phyloP scores from a whole-genome alignment of 768 basidiomycete species.

The Phylloporus sp. region DNA sequence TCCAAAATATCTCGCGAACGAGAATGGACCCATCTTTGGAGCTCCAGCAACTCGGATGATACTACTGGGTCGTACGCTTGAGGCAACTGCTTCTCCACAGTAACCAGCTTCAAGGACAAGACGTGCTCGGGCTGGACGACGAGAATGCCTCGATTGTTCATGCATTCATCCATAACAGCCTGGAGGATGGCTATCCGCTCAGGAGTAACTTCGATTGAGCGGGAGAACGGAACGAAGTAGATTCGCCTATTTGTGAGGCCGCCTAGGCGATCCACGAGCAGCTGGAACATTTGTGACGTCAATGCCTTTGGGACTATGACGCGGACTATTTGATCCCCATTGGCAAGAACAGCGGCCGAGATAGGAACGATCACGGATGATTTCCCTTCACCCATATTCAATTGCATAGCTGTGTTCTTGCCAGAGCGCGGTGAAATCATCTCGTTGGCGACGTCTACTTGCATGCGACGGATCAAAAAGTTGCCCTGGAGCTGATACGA shows the following conservation, averaged over 20 bases:
- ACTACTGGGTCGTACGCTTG: slow-evolving; percentile 12
- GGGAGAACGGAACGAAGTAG: slow-evolving; percentile 32
- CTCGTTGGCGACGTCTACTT: slow-evolving; percentile 26
- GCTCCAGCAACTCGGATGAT: slow-evolving; percentile 15
- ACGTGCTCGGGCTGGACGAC: slow-evolving; percentile 50
- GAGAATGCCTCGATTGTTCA: slow-evolving; percentile 35
- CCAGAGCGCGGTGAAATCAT: slow-evolving; percentile 30
- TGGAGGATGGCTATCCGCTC: slow-evolving; percentile 13
- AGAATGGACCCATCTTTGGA: slow-evolving; percentile 19
- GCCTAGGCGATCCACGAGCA: slow-evolving; percentile 29
- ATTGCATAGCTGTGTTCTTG: slow-evolving; percentile 40
- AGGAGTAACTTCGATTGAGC: slow-evolving; percentile 19
- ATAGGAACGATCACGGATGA: slow-evolving; percentile 38
- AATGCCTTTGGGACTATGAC: slow-evolving; percentile 34
- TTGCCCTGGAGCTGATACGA: slow-evolving; percentile 25
- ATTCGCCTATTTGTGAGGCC: slow-evolving; percentile 34
- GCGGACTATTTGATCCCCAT: slow-evolving; percentile 28
- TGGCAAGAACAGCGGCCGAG: slow-evolving; percentile 21
- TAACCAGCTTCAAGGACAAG: slow-evolving; percentile 45
- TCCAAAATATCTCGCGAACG: slow-evolving; percentile 20
- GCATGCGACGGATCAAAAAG: slow-evolving; percentile 27
- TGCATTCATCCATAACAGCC: slow-evolving; percentile 29
- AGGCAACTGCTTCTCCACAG: slow-evolving; percentile 12
- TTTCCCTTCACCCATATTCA: slow-evolving; percentile 58
- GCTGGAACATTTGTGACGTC: slow-evolving; percentile 29